phyloP scores from a whole-genome alignment of 768 basidiomycete genomes.

The Tylopilus intermedius region DNA sequence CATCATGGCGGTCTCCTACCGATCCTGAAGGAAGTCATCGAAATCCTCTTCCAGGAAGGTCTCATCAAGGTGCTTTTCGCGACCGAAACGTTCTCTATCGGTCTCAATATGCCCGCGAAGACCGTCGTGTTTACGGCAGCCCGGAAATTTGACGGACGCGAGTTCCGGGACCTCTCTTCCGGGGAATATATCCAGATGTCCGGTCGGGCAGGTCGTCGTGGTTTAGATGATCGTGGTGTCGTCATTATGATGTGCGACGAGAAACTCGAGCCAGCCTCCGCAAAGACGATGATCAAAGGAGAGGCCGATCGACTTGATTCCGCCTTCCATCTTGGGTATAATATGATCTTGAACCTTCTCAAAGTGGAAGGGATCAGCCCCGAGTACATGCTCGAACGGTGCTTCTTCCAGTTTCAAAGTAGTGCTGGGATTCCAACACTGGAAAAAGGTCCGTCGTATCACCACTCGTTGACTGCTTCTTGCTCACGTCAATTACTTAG shows the following conservation, averaged over 20 bases:
- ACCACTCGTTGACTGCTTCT: neutral
- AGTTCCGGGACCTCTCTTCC: constrained; percentile 88
- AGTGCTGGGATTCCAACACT: constrained; percentile 82
- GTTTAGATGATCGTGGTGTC: constrained; percentile 95
- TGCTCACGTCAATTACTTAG: constrained; percentile 36
- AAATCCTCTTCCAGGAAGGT: constrained; percentile 97
- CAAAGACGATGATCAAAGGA: constrained; percentile 97
- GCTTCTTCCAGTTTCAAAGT: constrained; percentile 99
- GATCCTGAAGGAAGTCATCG: constrained; percentile 97
- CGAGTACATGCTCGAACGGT: constrained; percentile 95
- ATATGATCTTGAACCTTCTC: constrained; percentile 98
- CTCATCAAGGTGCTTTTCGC: constrained; percentile 97
- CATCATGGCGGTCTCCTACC: constrained; percentile 97
- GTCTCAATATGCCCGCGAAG: constrained; percentile 99
- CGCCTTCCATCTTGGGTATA: constrained; percentile 97
- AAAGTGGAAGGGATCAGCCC: constrained; percentile 98
- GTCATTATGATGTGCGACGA: constrained; percentile 99
- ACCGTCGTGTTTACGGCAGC: constrained; percentile 96
- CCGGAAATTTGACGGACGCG: constrained; percentile 93
- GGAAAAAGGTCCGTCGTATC: constrained; percentile 62
- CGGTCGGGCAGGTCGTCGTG: constrained; percentile 94
- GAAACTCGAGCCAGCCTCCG: constrained; percentile 86
- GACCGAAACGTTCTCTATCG: constrained; percentile 97
- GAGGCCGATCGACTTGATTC: constrained; percentile 96
- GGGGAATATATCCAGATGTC: constrained; percentile 99